Evolutionary conservation across 106 monocot species (phyloP).

Genomic region (Dioscorea alata): DNA sequence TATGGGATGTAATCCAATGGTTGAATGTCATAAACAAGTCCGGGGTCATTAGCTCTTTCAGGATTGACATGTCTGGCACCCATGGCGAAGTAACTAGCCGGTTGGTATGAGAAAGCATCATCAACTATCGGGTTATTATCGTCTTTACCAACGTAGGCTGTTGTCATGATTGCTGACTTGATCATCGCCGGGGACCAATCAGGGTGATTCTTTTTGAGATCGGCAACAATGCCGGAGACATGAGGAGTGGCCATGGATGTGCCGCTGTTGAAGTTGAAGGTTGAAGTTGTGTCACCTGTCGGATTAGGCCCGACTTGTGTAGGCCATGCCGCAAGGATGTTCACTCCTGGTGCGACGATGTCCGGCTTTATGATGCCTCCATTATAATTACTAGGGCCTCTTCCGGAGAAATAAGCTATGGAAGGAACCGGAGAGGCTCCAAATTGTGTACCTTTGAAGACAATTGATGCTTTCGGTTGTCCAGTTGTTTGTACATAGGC

Average conservation of each 20-base stretch:
- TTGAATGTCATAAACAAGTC: constrained; percentile 27
- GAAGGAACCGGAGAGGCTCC: neutral
- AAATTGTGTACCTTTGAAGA: neutral
- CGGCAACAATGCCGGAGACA: neutral
- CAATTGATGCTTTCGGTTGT: neutral
- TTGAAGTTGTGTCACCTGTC: neutral
- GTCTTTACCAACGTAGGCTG: neutral
- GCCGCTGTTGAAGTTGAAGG: constrained; percentile 21
- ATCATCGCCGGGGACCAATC: neutral
- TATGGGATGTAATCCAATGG: constrained; percentile 26
- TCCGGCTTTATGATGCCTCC: constrained; percentile 1
- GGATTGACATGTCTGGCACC: constrained; percentile 39
- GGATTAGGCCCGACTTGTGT: neutral
- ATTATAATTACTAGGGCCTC: neutral
- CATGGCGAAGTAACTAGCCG: constrained; percentile 10
- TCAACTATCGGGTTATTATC: neutral
- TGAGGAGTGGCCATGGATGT: constrained; percentile 8
- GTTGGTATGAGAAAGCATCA: neutral
- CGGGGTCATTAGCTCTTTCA: constrained; percentile 14
- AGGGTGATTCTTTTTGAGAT: neutral
- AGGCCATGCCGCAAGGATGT: constrained; percentile 3
- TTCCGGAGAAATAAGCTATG: too few species aligned
- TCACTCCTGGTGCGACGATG: constrained; percentile 2
- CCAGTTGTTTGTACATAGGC: neutral
- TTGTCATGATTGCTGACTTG: constrained; percentile 8